These are phyloP conservation scores for Trichosporon coremiiforme DNA, from an alignment of 1,284 basidiomycete genomes.

Conservation along the genomic window DNA sequence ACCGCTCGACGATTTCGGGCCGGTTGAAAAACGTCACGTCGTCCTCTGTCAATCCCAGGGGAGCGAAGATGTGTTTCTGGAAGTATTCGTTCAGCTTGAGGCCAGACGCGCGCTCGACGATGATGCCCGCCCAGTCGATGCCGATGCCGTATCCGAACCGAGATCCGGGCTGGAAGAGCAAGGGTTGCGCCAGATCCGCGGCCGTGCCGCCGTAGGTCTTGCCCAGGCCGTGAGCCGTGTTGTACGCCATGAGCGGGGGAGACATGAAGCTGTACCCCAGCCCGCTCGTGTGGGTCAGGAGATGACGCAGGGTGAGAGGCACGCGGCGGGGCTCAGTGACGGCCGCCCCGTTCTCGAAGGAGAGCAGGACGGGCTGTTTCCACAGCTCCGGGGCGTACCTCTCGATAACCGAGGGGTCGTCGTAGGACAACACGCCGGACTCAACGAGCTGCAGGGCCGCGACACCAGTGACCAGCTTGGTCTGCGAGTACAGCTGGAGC, in stretches of 20 bases:
- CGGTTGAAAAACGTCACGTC: slow-evolving; percentile 42
- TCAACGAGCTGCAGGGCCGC: slow-evolving; percentile 50
- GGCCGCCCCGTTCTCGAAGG: slow-evolving; percentile 31
- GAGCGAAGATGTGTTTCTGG: slow-evolving; percentile 44
- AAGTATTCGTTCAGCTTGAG: slow-evolving; percentile 45
- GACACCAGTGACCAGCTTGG: slow-evolving; percentile 50
- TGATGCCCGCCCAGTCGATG: slow-evolving; percentile 50
- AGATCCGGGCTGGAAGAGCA: slow-evolving; percentile 45
- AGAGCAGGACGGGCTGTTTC: slow-evolving; percentile 32
- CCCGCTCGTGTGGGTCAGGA: slow-evolving; percentile 43
- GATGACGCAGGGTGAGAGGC: slow-evolving; percentile 44
- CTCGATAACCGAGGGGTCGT: slow-evolving; percentile 36
- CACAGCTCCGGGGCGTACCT: slow-evolving; percentile 43
- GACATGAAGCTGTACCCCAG: slow-evolving; percentile 21
- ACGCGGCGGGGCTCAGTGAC: slow-evolving; percentile 35
- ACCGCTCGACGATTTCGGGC: slow-evolving; percentile 20
- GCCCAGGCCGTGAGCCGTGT: slow-evolving; percentile 13
- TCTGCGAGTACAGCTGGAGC: slow-evolving; percentile 41
- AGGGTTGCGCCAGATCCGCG: slow-evolving; percentile 30
- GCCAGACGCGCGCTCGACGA: slow-evolving; percentile 44
- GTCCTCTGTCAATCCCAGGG: slow-evolving; percentile 36
- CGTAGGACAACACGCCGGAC: slow-evolving; percentile 40
- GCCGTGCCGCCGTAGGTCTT: slow-evolving; percentile 20
- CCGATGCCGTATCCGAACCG: slow-evolving; percentile 40
- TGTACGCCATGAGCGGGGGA: slow-evolving; percentile 12